Evolutionary conservation across 768 basidiomycete genomes (phyloP), one percentile per base, ranked within the genome.

Genomic region (Leccinum boreale): DNA sequence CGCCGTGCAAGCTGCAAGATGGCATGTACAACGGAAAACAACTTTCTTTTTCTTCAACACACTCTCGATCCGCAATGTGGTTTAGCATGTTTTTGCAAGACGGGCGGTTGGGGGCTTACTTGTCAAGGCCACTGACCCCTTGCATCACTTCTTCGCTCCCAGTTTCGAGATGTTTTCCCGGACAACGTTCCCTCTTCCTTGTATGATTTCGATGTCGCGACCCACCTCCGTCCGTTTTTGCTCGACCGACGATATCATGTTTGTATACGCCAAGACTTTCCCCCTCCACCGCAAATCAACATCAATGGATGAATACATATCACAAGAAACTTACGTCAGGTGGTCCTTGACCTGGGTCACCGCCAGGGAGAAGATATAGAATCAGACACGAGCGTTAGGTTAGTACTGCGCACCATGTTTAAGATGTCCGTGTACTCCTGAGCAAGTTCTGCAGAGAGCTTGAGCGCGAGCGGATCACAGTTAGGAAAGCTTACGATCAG

Each of bases 261-360:
- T 61, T 23, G 60, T 48, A 48, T 60, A 69, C 12, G 62, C 57
- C 55, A 58, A 8, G 23, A 71, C 58, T 8, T 64, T 65, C 26
- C 60, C 67, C 28, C 70, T 71, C 26, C 51, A 58, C 12, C 45
- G 15, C 29, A 24, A 49, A n/a, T 64, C 42, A 69, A 44, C 33
- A 26, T 28, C 44, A 5, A 19, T 29, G 23, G 17, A 48, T 29
- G 6, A 45, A 26, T 15, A 36, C 28, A 50, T 31, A 31, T 4
- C 17, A 6, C 31, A 49, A 28, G 26, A 47, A 36, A 53, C 64
- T 21, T 44, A 73, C 70, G 65, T 67, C 23, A 72, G 35, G 53
- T 64, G 63, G 28, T 73, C 72, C 47, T 72, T 72, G 23, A 64
- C 67, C 68, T 70, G 50, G 39, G 11, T 36, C 58, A 28, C 28